Evolutionary conservation across 805 yeast species (phyloP).

Genomic region (Wilhelminamyces savonicus): DNA sequence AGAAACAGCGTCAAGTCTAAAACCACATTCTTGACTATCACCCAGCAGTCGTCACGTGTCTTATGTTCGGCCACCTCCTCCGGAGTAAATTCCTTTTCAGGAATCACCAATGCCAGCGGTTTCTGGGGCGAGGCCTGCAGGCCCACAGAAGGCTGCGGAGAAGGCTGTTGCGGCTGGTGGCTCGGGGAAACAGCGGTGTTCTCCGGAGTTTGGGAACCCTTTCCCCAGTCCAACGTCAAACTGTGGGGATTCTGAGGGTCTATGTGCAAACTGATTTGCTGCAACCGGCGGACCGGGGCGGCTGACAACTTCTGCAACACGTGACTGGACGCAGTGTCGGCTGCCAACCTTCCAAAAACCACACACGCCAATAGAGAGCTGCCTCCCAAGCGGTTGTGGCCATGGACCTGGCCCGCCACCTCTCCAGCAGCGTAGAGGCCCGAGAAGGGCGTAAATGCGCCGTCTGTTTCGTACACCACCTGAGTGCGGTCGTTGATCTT

Average conservation of each 20-base stretch:
- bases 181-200: neutral
- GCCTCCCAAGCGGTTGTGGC: slow-evolving; percentile 39
- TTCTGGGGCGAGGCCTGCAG: too few relatives aligned
- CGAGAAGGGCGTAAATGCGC: slow-evolving; percentile 19
- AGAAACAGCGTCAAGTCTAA: slow-evolving; percentile 42
- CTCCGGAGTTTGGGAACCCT: slow-evolving; percentile 2
- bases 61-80: slow-evolving; percentile 46
- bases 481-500: slow-evolving; percentile 42
- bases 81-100: slow-evolving; percentile 39
- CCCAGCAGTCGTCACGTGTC: slow-evolving; percentile 45
- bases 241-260: slow-evolving; percentile 31
- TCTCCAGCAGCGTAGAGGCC: slow-evolving; percentile 41
- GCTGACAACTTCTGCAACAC: slow-evolving; percentile 8
- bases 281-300: slow-evolving; percentile 22
- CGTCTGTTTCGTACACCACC: slow-evolving; percentile 25
- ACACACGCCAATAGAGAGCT: slow-evolving; percentile 40
- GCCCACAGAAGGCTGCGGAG: neutral
- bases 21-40: slow-evolving; percentile 47
- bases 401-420: slow-evolving; percentile 42
- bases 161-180: slow-evolving; percentile 1
- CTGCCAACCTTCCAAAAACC: slow-evolving; percentile 38
- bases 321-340: slow-evolving; percentile 32
- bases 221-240: slow-evolving; percentile 28
- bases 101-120: slow-evolving; percentile 20
- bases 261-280: slow-evolving; percentile 38